phyloP scores from a whole-genome alignment of 345 rosid genomes.

The Lepidium africanum region DNA sequence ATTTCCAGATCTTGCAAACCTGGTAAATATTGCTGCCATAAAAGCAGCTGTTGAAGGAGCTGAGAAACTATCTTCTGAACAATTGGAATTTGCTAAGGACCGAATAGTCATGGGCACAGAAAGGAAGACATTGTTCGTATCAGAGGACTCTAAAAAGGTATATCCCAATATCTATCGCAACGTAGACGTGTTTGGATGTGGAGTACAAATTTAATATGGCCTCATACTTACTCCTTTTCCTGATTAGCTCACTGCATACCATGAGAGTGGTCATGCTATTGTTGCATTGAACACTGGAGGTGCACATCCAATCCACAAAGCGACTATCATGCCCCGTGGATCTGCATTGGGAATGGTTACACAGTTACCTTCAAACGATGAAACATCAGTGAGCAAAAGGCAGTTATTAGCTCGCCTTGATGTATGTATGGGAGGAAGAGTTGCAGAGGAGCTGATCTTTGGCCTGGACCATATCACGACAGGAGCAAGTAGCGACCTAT shows the following conservation, averaged over 20 bases:
- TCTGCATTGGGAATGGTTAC: constrained; percentile 99
- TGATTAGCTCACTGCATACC: constrained; percentile 90
- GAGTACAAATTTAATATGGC: neutral
- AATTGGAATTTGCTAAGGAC: constrained; percentile 93
- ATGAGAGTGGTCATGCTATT: constrained; percentile 98
- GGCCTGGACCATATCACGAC: constrained; percentile 87
- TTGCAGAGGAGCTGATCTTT: constrained; percentile 95
- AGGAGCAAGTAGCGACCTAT: constrained; percentile 95
- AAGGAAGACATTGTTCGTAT: constrained; percentile 89
- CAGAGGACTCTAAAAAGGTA: constrained; percentile 99
- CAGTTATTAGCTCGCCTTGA: constrained; percentile 95
- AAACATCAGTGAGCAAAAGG: constrained; percentile 91
- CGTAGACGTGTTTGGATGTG: neutral
- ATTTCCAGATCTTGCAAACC: constrained; percentile 81
- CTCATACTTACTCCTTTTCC: constrained; percentile 8
- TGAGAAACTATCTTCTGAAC: constrained; percentile 58
- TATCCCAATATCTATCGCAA: neutral
- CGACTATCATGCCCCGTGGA: constrained; percentile 97
- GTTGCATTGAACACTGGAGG: constrained; percentile 86
- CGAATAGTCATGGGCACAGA: constrained; percentile 95
- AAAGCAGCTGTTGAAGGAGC: constrained; percentile 99
- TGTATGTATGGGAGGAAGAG: constrained; percentile 99
- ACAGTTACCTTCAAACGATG: constrained; percentile 92
- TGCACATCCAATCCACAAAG: constrained; percentile 97
- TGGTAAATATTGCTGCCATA: constrained; percentile 96